Base-by-base conservation (phyloP, 169 alveolate species). In the Plasmodium vinckei region DNA sequence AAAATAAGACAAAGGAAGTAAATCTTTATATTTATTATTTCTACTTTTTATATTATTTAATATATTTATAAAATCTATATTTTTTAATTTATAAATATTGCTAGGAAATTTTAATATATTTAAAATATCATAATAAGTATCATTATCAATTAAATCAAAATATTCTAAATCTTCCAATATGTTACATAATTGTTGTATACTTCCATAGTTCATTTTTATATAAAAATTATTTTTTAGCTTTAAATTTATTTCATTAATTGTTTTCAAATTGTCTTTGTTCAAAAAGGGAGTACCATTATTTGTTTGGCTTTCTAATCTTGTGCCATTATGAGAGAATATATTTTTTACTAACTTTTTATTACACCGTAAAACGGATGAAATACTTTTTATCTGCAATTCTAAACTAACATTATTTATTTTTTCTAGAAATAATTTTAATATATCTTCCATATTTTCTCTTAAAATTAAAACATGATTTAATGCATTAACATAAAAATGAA, bases 161-260 rank as follows among this genome's bases (percentile, higher is more conserved):
- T 10, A 82, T 82, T 82, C 73, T 27, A 82, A 39, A 44, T 82
- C 90, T 47, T 82, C 84, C 15, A 82, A 54, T 15, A 82, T 67
- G 72, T 82, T 82, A 27, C 90, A 82, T 0, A 82, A 51, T 27
- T 82, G 90, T 61, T 82, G 90, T 13, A 71, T 82, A 54, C 56
- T 82, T 17, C 64, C 82, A 54, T 42, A 61, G 1, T 46, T 15
- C 51, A 82, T 67, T 56, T 82, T 82, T 67, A 67, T 15, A 71
- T 82, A 82, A 21, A 82, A 54, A 49, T 12, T 53, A 54, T 82
- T 46, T 25, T 47, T 82, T 25, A 82, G 15, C 12, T 2, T n/a
- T 1, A 17, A 9, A 61, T 82, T 82, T 33, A 82, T 56, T 39
- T 67, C 46, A 39, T 57, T 33, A 13, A 82, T 82, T 10, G 67